A percentile compares a stretch with the other conserved stretches of the same genome.
phyloP scores from a whole-genome alignment of 2,329 filamentous ascomycete genomes.

The Pseudogymnoascus sp. region DNA sequence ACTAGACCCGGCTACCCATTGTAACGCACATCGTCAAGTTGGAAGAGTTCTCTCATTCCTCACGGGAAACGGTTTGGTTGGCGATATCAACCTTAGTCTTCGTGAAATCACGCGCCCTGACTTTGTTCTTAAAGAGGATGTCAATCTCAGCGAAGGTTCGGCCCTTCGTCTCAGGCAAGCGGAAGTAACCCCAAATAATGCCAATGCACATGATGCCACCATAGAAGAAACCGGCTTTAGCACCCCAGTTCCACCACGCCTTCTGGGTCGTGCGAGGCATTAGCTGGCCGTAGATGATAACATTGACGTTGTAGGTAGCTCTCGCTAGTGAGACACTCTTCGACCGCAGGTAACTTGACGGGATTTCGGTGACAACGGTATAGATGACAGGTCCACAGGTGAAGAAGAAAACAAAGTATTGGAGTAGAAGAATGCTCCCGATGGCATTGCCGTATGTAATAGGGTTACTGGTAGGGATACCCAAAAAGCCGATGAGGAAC shows the following conservation, averaged over 20 bases:
- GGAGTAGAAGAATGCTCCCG: conserved; percentile 31
- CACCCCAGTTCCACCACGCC: conserved; percentile 27
- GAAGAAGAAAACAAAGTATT: conserved; percentile 32
- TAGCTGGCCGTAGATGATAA: conserved; percentile 26
- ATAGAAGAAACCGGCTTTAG: conserved; percentile 35
- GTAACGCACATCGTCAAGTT: not conserved
- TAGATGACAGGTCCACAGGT: conserved; percentile 36
- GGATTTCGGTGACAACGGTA: conserved; percentile 33
- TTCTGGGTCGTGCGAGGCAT: conserved; percentile 22
- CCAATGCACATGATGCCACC: conserved; percentile 29
- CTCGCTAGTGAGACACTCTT: conserved; percentile 34
- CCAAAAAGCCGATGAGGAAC: conserved; percentile 20
- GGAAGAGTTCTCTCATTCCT: not conserved
- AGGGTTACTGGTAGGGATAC: conserved; percentile 13
- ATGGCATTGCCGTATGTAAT: conserved; percentile 19
- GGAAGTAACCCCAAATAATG: conserved; percentile 35
- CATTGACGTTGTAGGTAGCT: conserved; percentile 31
- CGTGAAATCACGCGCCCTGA: conserved; percentile 33
- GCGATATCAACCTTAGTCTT: conserved; percentile 26
- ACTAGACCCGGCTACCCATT: not conserved
- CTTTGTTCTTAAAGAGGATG: conserved; percentile 33
- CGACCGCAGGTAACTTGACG: conserved; percentile 31
- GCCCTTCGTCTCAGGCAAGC: conserved; percentile 36
- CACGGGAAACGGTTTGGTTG: conserved; percentile 5
- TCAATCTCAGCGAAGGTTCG: conserved; percentile 36